Conservation (phyloP, 2,329 filamentous ascomycete species). For the Curvularia sp. region DNA sequence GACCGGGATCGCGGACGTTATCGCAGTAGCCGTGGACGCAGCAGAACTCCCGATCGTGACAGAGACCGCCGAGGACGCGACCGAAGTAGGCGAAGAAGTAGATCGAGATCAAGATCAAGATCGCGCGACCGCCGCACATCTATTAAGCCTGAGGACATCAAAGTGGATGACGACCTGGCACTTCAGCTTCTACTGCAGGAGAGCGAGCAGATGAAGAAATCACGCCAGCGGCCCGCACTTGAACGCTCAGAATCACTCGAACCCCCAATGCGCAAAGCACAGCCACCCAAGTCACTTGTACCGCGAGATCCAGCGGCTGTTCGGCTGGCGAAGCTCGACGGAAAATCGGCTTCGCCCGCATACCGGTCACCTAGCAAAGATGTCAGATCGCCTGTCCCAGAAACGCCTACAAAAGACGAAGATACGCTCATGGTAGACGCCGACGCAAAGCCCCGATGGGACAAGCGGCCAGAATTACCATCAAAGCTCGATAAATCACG, state of each 20-base stretch:
- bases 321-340: constrained; percentile 41
- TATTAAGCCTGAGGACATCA: constrained; percentile 45
- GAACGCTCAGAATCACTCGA: constrained; percentile 51
- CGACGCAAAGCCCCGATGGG: constrained; percentile 36
- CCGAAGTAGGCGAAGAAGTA: constrained; percentile 32
- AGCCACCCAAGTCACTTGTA: constrained; percentile 45
- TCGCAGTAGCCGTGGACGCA: constrained; percentile 39
- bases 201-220: constrained; percentile 49
- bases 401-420: constrained; percentile 31
- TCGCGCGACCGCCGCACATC: constrained; percentile 35
- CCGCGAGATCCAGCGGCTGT: constrained; percentile 43
- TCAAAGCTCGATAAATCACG: constrained; percentile 34
- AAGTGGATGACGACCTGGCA: constrained; percentile 49
- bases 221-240: constrained; percentile 45
- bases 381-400: constrained; percentile 13
- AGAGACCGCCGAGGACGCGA: constrained; percentile 35
- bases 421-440: constrained; percentile 40
- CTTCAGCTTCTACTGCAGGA: constrained; percentile 47
- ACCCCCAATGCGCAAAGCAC: constrained; percentile 48
- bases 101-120: constrained; percentile 26
- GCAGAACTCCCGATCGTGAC: constrained; percentile 34
- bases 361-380: constrained; percentile 36
- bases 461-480: constrained; percentile 32
- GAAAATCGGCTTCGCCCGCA: constrained; percentile 35
- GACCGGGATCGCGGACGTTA: constrained; percentile 55